Conservation (phyloP, 768 basidiomycete species). For the Megacollybia marginata region DNA sequence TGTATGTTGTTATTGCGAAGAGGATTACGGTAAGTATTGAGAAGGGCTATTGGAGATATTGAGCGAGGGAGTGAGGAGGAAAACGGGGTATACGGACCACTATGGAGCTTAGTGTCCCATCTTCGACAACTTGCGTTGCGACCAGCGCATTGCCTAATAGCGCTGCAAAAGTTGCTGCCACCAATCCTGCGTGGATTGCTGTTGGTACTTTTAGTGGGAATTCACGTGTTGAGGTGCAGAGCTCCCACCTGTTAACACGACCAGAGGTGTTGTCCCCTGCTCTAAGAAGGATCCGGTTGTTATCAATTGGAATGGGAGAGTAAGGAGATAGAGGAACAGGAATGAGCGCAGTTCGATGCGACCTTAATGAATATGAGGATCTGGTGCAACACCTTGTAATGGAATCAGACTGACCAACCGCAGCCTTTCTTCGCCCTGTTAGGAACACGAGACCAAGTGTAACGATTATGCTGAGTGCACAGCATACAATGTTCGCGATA, state of each 20-base stretch:
- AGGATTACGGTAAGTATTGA: conserved; percentile 46
- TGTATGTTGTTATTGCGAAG: conserved; percentile 72
- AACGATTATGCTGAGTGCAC: conserved; percentile 63
- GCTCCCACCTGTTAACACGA: conserved; percentile 37
- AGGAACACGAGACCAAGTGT: conserved; percentile 48
- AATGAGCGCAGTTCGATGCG: conserved; percentile 68
- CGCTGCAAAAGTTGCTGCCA: conserved; percentile 75
- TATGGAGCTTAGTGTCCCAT: conserved; percentile 68
- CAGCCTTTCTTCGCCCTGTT: conserved; percentile 68
- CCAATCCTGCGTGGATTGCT: conserved; percentile 73
- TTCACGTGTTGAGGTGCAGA: too few relatives aligned
- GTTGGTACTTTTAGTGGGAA: conserved; percentile 17
- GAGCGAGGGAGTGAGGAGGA: neutral
- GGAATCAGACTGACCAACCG: conserved; percentile 57
- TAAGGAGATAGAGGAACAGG: conserved; percentile 58
- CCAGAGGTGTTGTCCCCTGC: conserved; percentile 69
- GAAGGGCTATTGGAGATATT: conserved; percentile 44
- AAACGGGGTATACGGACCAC: conserved; percentile 41
- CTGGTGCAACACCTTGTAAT: neutral
- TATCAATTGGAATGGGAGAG: conserved; percentile 73
- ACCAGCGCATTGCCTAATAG: conserved; percentile 71
- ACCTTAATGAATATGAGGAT: conserved; percentile 25
- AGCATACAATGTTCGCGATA: conserved; percentile 80
- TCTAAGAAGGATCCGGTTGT: conserved; percentile 72
- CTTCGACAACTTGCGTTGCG: conserved; percentile 89